A percentile compares a stretch with the other conserved stretches of the same genome.
Evolutionary conservation across 257 asterid species (phyloP).

Genomic region (Eustoma russellianum): DNA sequence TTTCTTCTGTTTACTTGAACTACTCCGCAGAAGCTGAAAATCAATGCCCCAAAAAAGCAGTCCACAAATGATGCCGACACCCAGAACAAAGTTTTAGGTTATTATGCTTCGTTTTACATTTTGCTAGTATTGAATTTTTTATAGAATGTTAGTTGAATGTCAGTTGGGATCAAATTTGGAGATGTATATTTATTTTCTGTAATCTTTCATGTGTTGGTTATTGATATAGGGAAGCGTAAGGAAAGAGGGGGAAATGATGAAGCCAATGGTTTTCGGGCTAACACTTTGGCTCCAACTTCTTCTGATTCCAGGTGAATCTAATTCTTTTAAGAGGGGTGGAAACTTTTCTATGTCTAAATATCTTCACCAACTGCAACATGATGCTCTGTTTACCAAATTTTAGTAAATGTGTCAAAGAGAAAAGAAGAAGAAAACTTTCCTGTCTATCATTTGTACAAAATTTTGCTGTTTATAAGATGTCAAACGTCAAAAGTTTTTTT

Average conservation of each 20-base stretch:
- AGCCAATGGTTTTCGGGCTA: slow-evolving; percentile 28
- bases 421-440: too few species aligned
- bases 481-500: too few species aligned
- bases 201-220: background rate
- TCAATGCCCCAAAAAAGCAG: slow-evolving; percentile 38
- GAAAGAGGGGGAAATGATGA: slow-evolving; percentile 50
- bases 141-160: background rate
- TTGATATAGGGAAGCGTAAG: slow-evolving; percentile 63
- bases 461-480: too few species aligned
- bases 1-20: background rate
- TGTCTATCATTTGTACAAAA: too few species aligned
- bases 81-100: slow-evolving; percentile 40
- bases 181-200: background rate
- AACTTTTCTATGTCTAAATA: too few species aligned
- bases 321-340: too few species aligned
- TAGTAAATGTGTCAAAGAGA: too few species aligned
- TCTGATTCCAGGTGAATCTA: slow-evolving; percentile 58
- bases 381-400: too few species aligned
- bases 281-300: slow-evolving; percentile 68
- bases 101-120: too few species aligned
- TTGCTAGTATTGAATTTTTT: background rate
- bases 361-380: too few species aligned
- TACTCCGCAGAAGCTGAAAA: slow-evolving; percentile 56
- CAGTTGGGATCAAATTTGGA: background rate
- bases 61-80: slow-evolving; percentile 22